Base-by-base conservation (phyloP, 2,329 filamentous ascomycete species). In the Scedosporium apiospermum region DNA sequence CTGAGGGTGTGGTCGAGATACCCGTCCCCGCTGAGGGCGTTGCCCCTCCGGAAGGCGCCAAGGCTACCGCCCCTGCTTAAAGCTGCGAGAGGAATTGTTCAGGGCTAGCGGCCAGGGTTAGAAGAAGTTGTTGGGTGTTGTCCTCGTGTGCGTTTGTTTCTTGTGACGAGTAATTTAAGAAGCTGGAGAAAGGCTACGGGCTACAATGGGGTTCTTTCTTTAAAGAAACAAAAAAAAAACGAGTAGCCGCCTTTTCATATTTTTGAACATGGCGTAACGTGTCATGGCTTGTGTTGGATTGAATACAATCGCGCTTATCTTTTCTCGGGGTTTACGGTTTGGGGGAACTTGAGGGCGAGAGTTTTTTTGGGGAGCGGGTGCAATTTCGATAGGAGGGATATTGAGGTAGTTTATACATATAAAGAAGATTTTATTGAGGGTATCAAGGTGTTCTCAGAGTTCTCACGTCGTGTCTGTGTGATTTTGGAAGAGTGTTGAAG, bases 61-160 rank as follows among this genome's bases (percentile, higher is more conserved):
- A 73, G 57, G 74, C 71, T 65, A 68, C 74, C 42, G 72, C 71
- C 64, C 69, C 74, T 42, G 72, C 71, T 67, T n/a, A n/a, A n/a
- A n/a, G n/a, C n/a, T n/a, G n/a, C n/a, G n/a, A n/a, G n/a, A n/a
- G n/a, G n/a, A n/a, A n/a, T n/a, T n/a, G n/a, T n/a, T n/a, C n/a
- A n/a, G n/a, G n/a, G n/a, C n/a, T n/a, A n/a, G n/a, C n/a, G n/a
- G n/a, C n/a, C n/a, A n/a, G n/a, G n/a, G n/a, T n/a, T n/a, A n/a
- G n/a, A n/a, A n/a, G n/a, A n/a, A n/a, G n/a, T n/a, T n/a, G n/a
- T n/a, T n/a, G n/a, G n/a, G n/a, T n/a, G n/a, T n/a, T n/a, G n/a
- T n/a, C n/a, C n/a, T n/a, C n/a, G n/a, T n/a, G 51, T 57, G 53
- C 59, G 46, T 18, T 64, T 63, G 30, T 64, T 64, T 64, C 61